phyloP scores from a whole-genome alignment of 2,329 filamentous ascomycete species.

The Calonectria ilicicola region DNA sequence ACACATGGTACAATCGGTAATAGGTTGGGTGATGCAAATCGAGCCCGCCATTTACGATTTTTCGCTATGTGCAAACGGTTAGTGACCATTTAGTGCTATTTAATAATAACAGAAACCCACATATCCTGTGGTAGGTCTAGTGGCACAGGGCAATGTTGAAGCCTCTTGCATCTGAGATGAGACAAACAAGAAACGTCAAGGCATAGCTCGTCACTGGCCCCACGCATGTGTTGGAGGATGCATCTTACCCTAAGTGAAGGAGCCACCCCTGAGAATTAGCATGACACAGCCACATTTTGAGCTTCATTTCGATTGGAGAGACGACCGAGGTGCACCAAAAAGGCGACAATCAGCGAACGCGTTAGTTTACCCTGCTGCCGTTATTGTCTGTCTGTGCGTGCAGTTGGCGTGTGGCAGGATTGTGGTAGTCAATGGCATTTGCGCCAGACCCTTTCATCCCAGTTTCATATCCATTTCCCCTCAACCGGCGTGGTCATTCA shows the following conservation, averaged over 20 bases:
- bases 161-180: background rate
- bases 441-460: background rate
- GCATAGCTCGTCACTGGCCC: background rate
- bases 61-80: too few relatives aligned
- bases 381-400: background rate
- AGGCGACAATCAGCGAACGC: background rate
- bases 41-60: background rate
- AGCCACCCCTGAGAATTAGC: background rate
- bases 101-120: background rate
- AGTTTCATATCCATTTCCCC: background rate
- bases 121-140: background rate
- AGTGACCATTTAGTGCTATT: background rate
- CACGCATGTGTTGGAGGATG: background rate
- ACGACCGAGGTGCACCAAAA: background rate
- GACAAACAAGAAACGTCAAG: background rate
- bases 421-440: background rate
- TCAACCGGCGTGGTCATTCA: too few relatives aligned
- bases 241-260: background rate
- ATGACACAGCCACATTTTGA: background rate
- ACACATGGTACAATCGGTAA: background rate
- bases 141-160: background rate
- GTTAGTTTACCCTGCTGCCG: too few relatives aligned
- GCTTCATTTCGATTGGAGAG: background rate
- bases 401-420: background rate
- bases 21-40: background rate